Evolutionary conservation across 2,329 filamentous ascomycete species (phyloP), one percentile per base, ranked within the genome.

Genomic region (Aspergillus persii): DNA sequence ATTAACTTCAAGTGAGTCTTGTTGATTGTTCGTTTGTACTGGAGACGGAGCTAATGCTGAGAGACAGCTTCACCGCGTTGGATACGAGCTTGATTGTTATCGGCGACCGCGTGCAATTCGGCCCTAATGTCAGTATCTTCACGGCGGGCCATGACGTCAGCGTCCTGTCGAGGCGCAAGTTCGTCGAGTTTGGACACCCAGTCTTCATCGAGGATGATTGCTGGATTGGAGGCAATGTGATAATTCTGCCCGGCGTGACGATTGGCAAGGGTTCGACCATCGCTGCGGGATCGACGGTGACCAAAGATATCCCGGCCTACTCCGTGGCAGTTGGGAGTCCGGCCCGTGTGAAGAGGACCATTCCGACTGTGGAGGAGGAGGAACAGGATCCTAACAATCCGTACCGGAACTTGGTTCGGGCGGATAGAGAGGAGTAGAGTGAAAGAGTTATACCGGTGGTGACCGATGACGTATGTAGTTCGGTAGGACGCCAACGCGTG

Each of bases 31-130:
- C 18, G 33, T 36, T 36, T 23, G 2, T 23, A n/a, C 46, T 12
- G 1, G 2, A 30, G 41, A 26, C 5, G 11, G n/a, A 15, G 7
- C 2, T 46, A 41, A 41, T 41, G 7, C 12, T 9, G 2, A 47
- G 9, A 12, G 9, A 23, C 68, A 90, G 89, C 65, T 79, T 85
- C 23, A 76, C 80, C 0, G 80, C 84, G 30, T 70, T 85, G 8
- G 83, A 86, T 62, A 83, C 80, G 30, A 78, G 77, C 2, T 71
- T 84, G 0, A 80, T 86, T 1, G 77, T 78, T 0, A 83, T 85
- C 26, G 83, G 83, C 1, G 77, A 84, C 26, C 71, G 82, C 1
- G 80, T 82, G 12, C 80, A 84, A 71, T 74, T 84, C 48, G 83
- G 83, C 0, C 81, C 83, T 0, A 80, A 82, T 30, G 82, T 84